These are phyloP conservation scores for Globisporangium takayamanum DNA, from an alignment of 352 stramenopile genomes.

Conservation along the genomic window DNA sequence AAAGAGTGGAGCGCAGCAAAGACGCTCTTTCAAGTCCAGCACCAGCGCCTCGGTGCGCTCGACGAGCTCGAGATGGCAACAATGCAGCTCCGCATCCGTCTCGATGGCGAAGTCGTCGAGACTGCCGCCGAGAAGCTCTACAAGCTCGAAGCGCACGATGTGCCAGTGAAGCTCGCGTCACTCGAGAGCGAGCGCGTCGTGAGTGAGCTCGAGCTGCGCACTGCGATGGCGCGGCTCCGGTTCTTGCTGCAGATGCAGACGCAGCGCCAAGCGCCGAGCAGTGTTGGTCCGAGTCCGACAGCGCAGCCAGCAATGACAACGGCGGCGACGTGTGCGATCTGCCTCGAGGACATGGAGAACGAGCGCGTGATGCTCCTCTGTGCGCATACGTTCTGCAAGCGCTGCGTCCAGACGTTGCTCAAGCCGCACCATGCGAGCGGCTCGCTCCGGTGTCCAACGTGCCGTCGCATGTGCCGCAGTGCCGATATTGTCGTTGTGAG, in stretches of 20 bases:
- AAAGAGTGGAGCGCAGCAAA: constrained; percentile 48
- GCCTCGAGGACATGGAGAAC: constrained; percentile 55
- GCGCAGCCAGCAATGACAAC: background rate
- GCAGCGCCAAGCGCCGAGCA: background rate
- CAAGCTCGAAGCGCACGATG: constrained; percentile 41
- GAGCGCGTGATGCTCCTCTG: constrained; percentile 76
- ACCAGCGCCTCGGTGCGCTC: constrained; percentile 58
- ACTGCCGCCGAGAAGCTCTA: constrained; percentile 42
- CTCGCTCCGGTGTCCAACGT: constrained; percentile 52
- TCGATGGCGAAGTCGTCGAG: constrained; percentile 31
- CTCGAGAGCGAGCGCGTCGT: constrained; percentile 42
- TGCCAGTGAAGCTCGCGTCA: constrained; percentile 27
- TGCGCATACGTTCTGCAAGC: constrained; percentile 77
- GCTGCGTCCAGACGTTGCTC: constrained; percentile 36
- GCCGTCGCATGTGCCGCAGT: constrained; percentile 26
- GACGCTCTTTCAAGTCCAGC: constrained; percentile 63
- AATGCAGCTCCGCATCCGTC: constrained; percentile 50
- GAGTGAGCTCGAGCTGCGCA: constrained; percentile 34
- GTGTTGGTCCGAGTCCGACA: too few relatives aligned
- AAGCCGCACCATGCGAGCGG: constrained; percentile 15
- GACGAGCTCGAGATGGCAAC: constrained; percentile 79
- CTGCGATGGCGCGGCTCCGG: constrained; percentile 47
- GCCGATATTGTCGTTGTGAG: constrained; percentile 21
- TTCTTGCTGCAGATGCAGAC: constrained; percentile 50
- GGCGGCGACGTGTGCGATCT: constrained; percentile 54